Percentiles rank a stretch among this genome's conserved stretches.
Evolutionary conservation across 2,329 filamentous ascomycete species (phyloP).

Genomic region (Epichloe bromicola): DNA sequence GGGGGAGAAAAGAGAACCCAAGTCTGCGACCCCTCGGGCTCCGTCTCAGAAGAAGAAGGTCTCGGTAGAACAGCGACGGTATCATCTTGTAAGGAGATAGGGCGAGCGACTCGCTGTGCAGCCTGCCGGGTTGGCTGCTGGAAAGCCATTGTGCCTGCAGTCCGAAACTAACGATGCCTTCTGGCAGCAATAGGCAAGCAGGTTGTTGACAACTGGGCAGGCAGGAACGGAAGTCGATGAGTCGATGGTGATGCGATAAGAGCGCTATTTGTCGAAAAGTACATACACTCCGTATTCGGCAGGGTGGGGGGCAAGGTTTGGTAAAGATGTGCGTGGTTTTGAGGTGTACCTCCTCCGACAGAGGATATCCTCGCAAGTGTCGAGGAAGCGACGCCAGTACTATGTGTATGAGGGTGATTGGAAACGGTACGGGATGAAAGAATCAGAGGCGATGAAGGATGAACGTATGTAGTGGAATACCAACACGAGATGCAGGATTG

Average conservation of each 20-base stretch:
- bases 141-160: slow-evolving; percentile 36
- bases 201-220: neutral
- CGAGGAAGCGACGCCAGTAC: neutral
- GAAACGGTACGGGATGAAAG: neutral
- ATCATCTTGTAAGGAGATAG: slow-evolving; percentile 26
- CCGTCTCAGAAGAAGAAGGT: slow-evolving; percentile 15
- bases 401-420: neutral
- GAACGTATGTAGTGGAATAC: neutral
- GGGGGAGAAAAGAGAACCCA: slow-evolving; percentile 86
- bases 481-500: neutral
- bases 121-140: slow-evolving; percentile 44
- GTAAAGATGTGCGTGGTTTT: neutral
- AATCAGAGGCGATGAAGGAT: neutral
- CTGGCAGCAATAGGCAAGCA: neutral
- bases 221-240: neutral
- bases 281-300: neutral
- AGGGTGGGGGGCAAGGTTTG: neutral
- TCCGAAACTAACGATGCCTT: neutral
- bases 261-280: neutral
- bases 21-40: slow-evolving; percentile 65
- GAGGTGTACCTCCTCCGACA: neutral
- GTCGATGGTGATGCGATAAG: slow-evolving; percentile 4
- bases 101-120: slow-evolving; percentile 33
- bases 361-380: neutral
- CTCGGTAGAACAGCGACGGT: slow-evolving; percentile 12